A percentile compares a stretch with the other conserved stretches of the same genome.
Conservation (phyloP, 768 basidiomycete species). For the Boletus vermiculosoides region DNA sequence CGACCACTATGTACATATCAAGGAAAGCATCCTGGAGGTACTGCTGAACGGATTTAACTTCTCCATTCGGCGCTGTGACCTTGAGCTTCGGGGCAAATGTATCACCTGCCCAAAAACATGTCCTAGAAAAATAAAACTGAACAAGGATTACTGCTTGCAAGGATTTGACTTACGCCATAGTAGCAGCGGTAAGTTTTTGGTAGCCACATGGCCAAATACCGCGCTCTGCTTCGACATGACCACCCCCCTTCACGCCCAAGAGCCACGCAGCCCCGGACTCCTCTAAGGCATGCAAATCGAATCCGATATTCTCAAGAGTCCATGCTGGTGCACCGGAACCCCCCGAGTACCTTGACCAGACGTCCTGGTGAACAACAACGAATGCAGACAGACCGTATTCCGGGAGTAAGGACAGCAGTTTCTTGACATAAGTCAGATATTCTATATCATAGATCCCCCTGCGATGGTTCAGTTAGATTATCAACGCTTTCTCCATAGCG, state of each 20-base stretch:
- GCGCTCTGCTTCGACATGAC: constrained; percentile 72
- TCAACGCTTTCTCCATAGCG: not conserved
- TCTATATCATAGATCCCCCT: constrained; percentile 84
- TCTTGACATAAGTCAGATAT: constrained; percentile 77
- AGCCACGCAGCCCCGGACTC: constrained; percentile 87
- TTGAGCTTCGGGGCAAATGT: constrained; percentile 76
- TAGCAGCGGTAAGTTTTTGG: constrained; percentile 88
- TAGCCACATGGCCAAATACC: constrained; percentile 95
- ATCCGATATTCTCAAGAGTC: constrained; percentile 85
- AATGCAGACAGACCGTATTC: constrained; percentile 72
- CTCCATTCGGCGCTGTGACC: constrained; percentile 45
- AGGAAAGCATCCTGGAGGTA: constrained; percentile 84
- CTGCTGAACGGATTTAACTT: constrained; percentile 65
- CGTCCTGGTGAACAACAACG: constrained; percentile 88
- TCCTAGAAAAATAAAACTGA: constrained; percentile 43
- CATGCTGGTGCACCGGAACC: constrained; percentile 97
- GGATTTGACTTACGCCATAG: constrained; percentile 70
- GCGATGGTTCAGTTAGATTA: not conserved
- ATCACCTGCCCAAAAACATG: constrained; percentile 92
- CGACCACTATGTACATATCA: constrained; percentile 71
- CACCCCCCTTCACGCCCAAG: constrained; percentile 71
- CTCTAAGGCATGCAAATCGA: constrained; percentile 78
- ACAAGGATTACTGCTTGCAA: not conserved
- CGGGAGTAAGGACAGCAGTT: constrained; percentile 66
- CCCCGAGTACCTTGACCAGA: constrained; percentile 93